Evolutionary conservation across 306 rosid species (phyloP), one percentile per base, ranked within the genome.

Genomic region (Mucuna pruriens): DNA sequence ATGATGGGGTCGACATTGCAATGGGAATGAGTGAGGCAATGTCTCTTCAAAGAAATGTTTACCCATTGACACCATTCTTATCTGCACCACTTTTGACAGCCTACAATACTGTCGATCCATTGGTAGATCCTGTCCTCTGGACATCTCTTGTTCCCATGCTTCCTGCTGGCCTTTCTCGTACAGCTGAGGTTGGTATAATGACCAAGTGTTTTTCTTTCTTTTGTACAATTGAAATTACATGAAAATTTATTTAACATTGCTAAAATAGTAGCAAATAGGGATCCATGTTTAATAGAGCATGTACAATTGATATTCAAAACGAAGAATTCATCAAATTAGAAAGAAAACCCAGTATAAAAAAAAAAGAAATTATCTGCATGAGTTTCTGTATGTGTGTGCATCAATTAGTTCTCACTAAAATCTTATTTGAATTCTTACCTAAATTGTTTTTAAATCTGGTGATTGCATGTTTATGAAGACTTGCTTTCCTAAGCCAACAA

Each of bases 81-180:
- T 89, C 98, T 60, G 95, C 98, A 1, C 99, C 99, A 0, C 93
- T 88, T 60, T 77, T 96, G 89, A 94, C 97, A 61, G 86, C 83
- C 80, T 96, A 92, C 88, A 92, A 82, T 77, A 60, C 86, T 52
- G 92, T 88, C 5, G 98, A 95, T 87, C 98, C 93, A 33, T 75
- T 95, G 60, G 92, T 80, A 63, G 97, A 93, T 80, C 98, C 99
- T 70, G 90, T 80, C 86, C 91, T 89, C 31, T 96, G 98, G 98
- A 86, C 99, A 5, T 88, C 99, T 77, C 92, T 93, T 76, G 91
- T 83, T 75, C 97, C 99, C 15, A 89, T 87, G 68, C 91, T 92
- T 85, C 94, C 97, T 48, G 72, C 91, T 10, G 93, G 89, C 60
- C 86, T 87, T 85, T 65, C 94, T 83, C 92, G 92, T 63, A 34